Base-by-base conservation (phyloP, 179 eudicot species). In the Heliamphora pulchella region DNA sequence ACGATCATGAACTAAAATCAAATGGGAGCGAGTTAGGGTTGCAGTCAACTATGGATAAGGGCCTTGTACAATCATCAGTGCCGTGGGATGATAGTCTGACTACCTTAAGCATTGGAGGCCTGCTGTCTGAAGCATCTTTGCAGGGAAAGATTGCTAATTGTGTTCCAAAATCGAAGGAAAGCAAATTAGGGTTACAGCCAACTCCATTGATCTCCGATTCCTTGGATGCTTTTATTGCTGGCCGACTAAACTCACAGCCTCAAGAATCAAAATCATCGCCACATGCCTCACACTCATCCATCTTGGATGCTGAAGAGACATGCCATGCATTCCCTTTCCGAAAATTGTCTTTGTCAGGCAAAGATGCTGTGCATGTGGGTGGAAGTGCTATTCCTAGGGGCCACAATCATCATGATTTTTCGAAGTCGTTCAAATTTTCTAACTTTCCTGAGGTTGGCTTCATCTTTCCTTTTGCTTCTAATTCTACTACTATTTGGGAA, bases 231-330 rank as follows among this genome's bases (percentile, higher is more conserved):
- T 90, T 91, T 73, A 81, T 86, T 81, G 85, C 88, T 83, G 87
- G 89, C 77, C 88, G 86, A 79, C 78, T 87, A 50, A 82, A 87
- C 50, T 81, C 85, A 57, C 83, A 79, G 64, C 89, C 88, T 71
- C 86, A 80, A 66, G 85, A 81, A 61, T 62, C 80, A 76, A 89
- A 80, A 81, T 84, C 83, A 75, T 84, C 71, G 75, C 74, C 79
- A 31, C 81, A 77, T 77, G 80, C 82, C 50, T 81, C 84, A 20
- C 88, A 77, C 70, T 81, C 88, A 48, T 88, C 97, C 58, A 88
- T 94, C 84, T 90, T 93, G 89, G 98, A 96, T 76, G 97, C 94
- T 77, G 99, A 96, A 90, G 98, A 96, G 87, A 94, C 98, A 71
- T 89, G 99, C 80, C 96, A 96, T 84, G 98, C 91, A 59, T 96